Evolutionary conservation across 2,329 filamentous ascomycete species (phyloP), one percentile per base, ranked within the genome.

Genomic region (Botryotinia globosa): DNA sequence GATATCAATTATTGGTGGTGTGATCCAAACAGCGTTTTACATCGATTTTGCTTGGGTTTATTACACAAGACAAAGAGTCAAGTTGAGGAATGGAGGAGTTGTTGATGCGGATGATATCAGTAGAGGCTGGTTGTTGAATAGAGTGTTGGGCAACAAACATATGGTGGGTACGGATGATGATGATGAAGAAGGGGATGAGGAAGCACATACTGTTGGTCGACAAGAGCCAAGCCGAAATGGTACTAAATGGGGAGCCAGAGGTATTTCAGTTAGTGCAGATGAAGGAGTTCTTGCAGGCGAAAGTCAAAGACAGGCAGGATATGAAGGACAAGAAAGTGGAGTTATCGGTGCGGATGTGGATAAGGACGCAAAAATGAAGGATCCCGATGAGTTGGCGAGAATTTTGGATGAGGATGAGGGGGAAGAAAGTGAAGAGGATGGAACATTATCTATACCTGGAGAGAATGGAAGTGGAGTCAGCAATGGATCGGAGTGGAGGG

Each of bases 11-110:
- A 88, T 97, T 74, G 98, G 97, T 79, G 95, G 95, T 72, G 84
- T 97, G 74, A 85, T 98, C 39, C 95, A 98, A 84, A 98, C 94
- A 0, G 90, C 92, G 1, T 88, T 98, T 61, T 98, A 98, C 82
- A 81, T 94, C 77, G 95, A 98, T 83, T 98, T 98, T 81, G 94
- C 94, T 51, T 98, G 94, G 94, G 94, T 98, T 1, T 98, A 98
- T 85, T 98, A 93, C 84, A 92, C 92, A 18, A 89, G 95, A 75
- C 95, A 98, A 84, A 89, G 94, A 73, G 94, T 98, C 80, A 98
- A 98, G 90, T 90, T 98, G 25, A 89, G 95, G 74, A 91, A 89
- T 76, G 95, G 95, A 62, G 93, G 94, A 10, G 87, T 98, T 29
- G 93, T 98, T 22, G 95, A 98, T 80, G 91, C 91, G 6, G 94